These are phyloP conservation scores for Cercophora scortea DNA, from an alignment of 495 filamentous ascomycete genomes.

Conservation along the genomic window DNA sequence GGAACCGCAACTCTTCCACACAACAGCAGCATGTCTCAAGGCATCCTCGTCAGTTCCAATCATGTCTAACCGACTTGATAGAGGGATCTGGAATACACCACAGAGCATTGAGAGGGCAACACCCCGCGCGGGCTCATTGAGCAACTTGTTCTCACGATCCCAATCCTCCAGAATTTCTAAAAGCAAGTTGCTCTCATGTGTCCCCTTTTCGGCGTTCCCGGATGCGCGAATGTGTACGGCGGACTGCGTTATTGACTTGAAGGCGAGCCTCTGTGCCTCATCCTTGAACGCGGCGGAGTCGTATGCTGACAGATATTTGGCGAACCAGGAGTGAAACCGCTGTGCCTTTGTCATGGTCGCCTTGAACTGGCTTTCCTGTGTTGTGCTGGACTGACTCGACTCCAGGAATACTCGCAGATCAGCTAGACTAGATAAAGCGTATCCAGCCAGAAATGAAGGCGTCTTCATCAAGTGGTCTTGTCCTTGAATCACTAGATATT, in stretches of 20 bases:
- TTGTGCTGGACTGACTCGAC: conserved; percentile 58
- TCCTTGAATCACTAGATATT: conserved; percentile 73
- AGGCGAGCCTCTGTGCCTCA: conserved; percentile 41
- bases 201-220: conserved; percentile 52
- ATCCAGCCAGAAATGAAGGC: conserved; percentile 71
- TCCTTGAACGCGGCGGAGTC: conserved; percentile 40
- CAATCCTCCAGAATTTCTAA: conserved; percentile 68
- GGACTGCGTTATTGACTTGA: conserved; percentile 55
- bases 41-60: conserved; percentile 55
- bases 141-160: conserved; percentile 46
- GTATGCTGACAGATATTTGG: conserved; percentile 50
- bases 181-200: conserved; percentile 65
- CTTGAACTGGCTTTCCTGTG: conserved; percentile 67
- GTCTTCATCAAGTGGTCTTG: conserved; percentile 51
- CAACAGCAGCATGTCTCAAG: conserved; percentile 47
- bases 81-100: conserved; percentile 55
- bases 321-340: conserved; percentile 65
- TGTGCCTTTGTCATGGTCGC: conserved; percentile 59
- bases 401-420: conserved; percentile 66
- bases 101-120: conserved; percentile 68
- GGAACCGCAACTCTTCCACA: conserved; percentile 67
- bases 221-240: conserved; percentile 49
- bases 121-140: conserved; percentile 61
- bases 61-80: conserved; percentile 49
- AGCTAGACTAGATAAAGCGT: conserved; percentile 65